phyloP scores from a whole-genome alignment of 805 yeast genomes.

The Starmera dryadoides region DNA sequence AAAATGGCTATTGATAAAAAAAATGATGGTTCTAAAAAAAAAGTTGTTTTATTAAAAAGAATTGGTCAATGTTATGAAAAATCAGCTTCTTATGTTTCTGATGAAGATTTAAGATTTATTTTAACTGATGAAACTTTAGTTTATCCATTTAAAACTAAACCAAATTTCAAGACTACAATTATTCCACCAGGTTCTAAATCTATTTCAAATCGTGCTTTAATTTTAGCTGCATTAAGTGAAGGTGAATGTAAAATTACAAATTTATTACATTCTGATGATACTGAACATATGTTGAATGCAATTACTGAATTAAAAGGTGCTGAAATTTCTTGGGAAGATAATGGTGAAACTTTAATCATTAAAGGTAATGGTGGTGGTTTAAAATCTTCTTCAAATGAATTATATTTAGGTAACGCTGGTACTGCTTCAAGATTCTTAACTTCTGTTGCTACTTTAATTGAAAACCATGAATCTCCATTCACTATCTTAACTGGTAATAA shows the following conservation, averaged over 20 bases:
- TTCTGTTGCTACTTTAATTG: conserved; percentile 82
- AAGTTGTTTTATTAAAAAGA: conserved; percentile 72
- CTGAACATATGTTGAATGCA: conserved; percentile 90
- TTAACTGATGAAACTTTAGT: conserved; percentile 78
- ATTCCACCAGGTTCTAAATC: conserved; percentile 97
- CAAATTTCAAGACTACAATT: conserved; percentile 31
- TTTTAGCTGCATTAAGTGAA: conserved; percentile 84
- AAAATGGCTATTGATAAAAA: conserved; percentile 96
- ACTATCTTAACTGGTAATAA: conserved; percentile 79
- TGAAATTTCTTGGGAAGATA: conserved; percentile 70
- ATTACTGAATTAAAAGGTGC: conserved; percentile 78
- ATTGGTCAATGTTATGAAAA: conserved; percentile 89
- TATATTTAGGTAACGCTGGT: conserved; percentile 95
- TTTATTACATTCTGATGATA: conserved; percentile 91
- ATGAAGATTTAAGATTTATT: conserved; percentile 72
- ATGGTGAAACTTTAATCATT: conserved; percentile 83
- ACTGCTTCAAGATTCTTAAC: conserved; percentile 95
- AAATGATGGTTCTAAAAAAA: conserved; percentile 87
- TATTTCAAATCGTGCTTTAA: conserved; percentile 89
- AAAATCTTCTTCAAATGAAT: conserved; percentile 52
- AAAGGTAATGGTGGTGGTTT: conserved; percentile 80
- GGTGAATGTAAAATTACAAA: conserved; percentile 82
- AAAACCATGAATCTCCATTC: conserved; percentile 30
- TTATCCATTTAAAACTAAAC: conserved; percentile 37
- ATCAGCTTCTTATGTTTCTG: conserved; percentile 78